A percentile compares a stretch with the other conserved stretches of the same genome.
Conservation (phyloP, 257 asterid genomes). For the Anisodus tanguticus region DNA sequence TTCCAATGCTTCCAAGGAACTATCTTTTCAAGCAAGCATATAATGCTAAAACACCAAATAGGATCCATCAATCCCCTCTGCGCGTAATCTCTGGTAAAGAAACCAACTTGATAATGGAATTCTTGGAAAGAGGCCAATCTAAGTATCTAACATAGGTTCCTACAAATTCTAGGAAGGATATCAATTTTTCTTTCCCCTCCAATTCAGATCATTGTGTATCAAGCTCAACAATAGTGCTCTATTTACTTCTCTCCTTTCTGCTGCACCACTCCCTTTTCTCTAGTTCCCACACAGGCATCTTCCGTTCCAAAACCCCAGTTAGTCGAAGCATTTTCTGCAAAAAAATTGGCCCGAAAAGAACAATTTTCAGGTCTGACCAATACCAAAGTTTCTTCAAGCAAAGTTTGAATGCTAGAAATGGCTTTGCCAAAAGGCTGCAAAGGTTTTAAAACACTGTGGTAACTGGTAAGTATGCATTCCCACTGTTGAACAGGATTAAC, state of each 20-base stretch:
- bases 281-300: background rate
- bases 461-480: background rate
- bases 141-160: background rate
- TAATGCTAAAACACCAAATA: background rate
- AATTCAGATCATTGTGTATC: background rate
- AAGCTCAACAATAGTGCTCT: background rate
- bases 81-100: background rate
- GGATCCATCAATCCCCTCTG: background rate
- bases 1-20: background rate
- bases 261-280: background rate
- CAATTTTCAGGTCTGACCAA: background rate
- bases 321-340: background rate
- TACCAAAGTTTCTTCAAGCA: background rate
- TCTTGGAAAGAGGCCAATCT: background rate
- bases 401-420: background rate
- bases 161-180: background rate
- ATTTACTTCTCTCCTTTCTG: background rate
- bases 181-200: background rate
- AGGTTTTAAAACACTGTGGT: too few relatives aligned
- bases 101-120: background rate
- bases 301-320: background rate
- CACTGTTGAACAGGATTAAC: background rate
- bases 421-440: background rate
- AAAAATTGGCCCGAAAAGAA: background rate
- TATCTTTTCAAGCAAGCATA: background rate